Percentiles rank a stretch among this genome's conserved stretches.
Evolutionary conservation across 2,329 filamentous ascomycete species (phyloP).

Genomic region (Aspergillus luchuensis): DNA sequence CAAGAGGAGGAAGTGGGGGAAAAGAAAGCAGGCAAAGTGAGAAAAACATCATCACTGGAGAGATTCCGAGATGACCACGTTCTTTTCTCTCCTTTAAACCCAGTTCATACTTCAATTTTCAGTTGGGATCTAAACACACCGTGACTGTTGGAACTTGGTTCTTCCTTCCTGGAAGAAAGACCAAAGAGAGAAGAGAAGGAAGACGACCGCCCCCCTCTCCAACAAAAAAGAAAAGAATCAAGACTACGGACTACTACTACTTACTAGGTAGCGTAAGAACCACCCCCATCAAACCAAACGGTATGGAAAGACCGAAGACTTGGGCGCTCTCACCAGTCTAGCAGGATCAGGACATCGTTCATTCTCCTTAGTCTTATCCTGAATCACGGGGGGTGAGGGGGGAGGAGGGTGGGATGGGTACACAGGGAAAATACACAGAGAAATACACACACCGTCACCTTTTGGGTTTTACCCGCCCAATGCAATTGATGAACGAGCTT

Average conservation of each 20-base stretch:
- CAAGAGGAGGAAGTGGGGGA: background rate
- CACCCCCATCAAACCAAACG: too few relatives aligned
- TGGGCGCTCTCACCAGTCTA: background rate
- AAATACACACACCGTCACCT: background rate
- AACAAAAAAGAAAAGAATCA: too few relatives aligned
- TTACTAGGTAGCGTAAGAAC: too few relatives aligned
- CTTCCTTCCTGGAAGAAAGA: too few relatives aligned
- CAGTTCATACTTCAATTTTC: background rate
- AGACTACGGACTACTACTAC: too few relatives aligned
- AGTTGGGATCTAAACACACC: constrained; percentile 1
- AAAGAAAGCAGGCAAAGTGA: background rate
- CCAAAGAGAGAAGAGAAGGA: background rate
- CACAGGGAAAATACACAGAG: background rate
- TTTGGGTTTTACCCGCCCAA: constrained; percentile 7
- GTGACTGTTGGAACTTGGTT: background rate
- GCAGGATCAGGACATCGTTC: background rate
- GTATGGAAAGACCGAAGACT: too few relatives aligned
- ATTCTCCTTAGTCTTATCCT: background rate
- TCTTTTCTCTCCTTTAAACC: background rate
- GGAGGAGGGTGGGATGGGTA: background rate
- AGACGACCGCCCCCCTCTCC: too few relatives aligned
- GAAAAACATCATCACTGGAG: constrained; percentile 5
- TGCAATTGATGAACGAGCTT: constrained; percentile 17
- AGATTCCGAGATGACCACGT: constrained; percentile 16
- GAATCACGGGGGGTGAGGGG: background rate